These are phyloP conservation scores for Cladorrhinum sp. DNA, from an alignment of 2,329 filamentous ascomycete species.

Conservation along the genomic window DNA sequence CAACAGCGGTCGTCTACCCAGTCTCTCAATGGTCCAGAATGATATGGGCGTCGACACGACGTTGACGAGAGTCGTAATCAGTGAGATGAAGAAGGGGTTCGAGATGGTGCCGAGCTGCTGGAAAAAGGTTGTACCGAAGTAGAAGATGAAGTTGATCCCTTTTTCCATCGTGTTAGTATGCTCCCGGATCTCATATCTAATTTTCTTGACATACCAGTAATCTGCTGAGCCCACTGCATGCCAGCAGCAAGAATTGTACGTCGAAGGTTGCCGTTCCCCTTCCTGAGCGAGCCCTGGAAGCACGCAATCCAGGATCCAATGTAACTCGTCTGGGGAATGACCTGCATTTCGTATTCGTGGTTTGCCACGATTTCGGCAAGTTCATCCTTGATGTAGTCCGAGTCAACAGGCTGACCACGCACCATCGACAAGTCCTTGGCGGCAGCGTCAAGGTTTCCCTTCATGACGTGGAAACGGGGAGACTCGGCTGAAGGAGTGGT, in stretches of 20 bases:
- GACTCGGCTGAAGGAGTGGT: conserved; percentile 57
- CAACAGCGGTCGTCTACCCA: conserved; percentile 66
- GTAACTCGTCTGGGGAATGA: conserved; percentile 57
- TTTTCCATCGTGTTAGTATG: too few relatives aligned
- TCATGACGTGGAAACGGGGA: conserved; percentile 70
- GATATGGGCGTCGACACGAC: conserved; percentile 69
- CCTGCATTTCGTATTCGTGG: conserved; percentile 63
- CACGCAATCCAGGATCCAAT: conserved; percentile 58
- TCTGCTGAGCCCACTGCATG: conserved; percentile 60
- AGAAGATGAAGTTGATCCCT: conserved; percentile 40
- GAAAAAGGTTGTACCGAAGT: conserved; percentile 69
- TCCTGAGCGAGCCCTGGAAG: conserved; percentile 54
- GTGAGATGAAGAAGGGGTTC: conserved; percentile 67
- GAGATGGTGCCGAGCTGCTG: conserved; percentile 59
- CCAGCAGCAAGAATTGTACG: conserved; percentile 56
- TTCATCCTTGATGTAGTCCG: conserved; percentile 65
- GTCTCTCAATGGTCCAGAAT: conserved; percentile 68
- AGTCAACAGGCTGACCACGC: conserved; percentile 63
- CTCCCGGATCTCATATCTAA: too few relatives aligned
- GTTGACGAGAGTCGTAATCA: conserved; percentile 73
- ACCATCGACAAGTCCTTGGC: conserved; percentile 55
- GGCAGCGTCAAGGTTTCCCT: conserved; percentile 60
- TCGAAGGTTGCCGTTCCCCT: conserved; percentile 55
- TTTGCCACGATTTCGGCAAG: conserved; percentile 73
- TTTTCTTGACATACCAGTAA: too few relatives aligned